Percentiles rank a stretch among this genome's conserved stretches.
Conservation (phyloP, 164 flowering plant species). For the Nymphaea colorata region DNA sequence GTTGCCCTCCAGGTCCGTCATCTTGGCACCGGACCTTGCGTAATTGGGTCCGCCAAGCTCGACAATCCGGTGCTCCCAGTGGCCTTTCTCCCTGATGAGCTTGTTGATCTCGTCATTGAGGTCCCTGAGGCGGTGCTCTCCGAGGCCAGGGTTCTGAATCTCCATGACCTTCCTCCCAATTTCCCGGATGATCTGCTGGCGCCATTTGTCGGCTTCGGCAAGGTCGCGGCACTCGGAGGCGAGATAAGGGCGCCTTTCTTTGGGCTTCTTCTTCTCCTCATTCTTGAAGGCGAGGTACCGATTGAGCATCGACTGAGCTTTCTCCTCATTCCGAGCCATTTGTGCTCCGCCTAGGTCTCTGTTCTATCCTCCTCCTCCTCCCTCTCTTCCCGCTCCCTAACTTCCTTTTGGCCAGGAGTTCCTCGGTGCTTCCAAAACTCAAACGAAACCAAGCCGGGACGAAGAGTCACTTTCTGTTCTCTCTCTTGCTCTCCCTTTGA, state of each 20-base stretch:
- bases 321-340: constrained; percentile 96
- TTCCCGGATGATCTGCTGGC: constrained; percentile 93
- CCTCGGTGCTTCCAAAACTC: neutral
- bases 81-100: constrained; percentile 68
- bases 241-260: constrained; percentile 83
- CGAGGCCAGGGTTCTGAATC: constrained; percentile 82
- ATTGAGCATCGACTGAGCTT: constrained; percentile 96
- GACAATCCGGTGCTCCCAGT: constrained; percentile 81
- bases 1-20: constrained; percentile 93
- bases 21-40: constrained; percentile 46
- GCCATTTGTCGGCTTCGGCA: constrained; percentile 87
- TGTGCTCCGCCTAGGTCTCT: neutral
- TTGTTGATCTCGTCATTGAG: constrained; percentile 93
- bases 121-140: constrained; percentile 56
- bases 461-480: too few species aligned
- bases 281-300: constrained; percentile 60
- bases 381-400: neutral
- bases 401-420: neutral
- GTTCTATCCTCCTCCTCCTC: neutral
- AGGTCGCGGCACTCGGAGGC: constrained; percentile 96
- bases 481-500: too few species aligned
- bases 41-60: constrained; percentile 89
- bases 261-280: constrained; percentile 88
- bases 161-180: constrained; percentile 85
- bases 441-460: too few species aligned